Percentiles rank a stretch among this genome's conserved stretches.
phyloP scores from a whole-genome alignment of 495 filamentous ascomycete genomes.

The Parathielavia appendiculata region DNA sequence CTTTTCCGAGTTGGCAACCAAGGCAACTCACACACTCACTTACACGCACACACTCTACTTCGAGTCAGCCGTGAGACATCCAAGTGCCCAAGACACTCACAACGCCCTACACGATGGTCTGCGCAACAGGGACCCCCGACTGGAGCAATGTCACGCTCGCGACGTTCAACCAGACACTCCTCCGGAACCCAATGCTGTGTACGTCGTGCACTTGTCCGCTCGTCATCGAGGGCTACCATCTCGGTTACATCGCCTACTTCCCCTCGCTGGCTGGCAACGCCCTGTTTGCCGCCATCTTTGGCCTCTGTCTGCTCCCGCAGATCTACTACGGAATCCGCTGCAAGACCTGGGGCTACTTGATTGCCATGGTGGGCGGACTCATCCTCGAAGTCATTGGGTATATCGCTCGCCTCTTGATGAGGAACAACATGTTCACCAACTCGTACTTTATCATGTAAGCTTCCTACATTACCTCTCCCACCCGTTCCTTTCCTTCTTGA shows the following conservation, averaged over 20 bases:
- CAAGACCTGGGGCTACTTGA: slow-evolving; percentile 24
- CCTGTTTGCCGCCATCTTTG: slow-evolving; percentile 28
- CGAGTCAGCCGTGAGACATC: no score
- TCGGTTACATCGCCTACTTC: slow-evolving; percentile 19
- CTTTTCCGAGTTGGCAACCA: no score
- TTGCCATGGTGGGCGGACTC: slow-evolving; percentile 25
- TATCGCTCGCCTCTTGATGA: slow-evolving; percentile 23
- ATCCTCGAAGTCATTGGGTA: slow-evolving; percentile 31
- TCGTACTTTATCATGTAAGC: slow-evolving; percentile 19
- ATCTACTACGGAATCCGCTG: slow-evolving; percentile 11
- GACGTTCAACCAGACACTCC: slow-evolving; percentile 15
- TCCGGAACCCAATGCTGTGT: slow-evolving; percentile 7
- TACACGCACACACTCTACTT: no score
- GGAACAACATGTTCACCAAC: slow-evolving; percentile 23
- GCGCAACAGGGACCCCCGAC: slow-evolving; percentile 15
- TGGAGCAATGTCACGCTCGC: slow-evolving; percentile 12
- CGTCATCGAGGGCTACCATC: slow-evolving; percentile 8
- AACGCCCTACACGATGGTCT: slow-evolving; percentile 4
- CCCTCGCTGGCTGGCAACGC: slow-evolving; percentile 29
- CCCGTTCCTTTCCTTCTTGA: neutral
- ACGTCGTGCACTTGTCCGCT: slow-evolving; percentile 17
- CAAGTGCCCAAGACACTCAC: no score
- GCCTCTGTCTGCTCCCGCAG: slow-evolving; percentile 22
- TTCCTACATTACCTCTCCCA: neutral
- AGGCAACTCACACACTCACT: no score